Conservation (phyloP, 805 yeast genomes). For the Ogataea glucozyma region DNA sequence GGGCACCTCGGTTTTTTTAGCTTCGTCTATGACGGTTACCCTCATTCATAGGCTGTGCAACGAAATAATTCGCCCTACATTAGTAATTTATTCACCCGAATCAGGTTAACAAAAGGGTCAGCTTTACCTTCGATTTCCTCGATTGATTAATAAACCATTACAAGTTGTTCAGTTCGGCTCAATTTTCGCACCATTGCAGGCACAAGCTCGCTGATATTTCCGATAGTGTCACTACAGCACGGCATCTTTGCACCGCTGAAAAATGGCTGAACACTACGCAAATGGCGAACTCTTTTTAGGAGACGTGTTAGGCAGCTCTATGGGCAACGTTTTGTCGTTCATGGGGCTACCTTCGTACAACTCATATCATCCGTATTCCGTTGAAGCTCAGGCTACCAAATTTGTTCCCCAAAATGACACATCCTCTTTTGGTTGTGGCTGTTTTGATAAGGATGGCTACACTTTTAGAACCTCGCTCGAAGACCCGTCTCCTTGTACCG, state of each 20-base stretch:
- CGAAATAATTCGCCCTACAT: too few species aligned
- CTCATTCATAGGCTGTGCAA: too few species aligned
- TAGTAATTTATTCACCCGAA: too few species aligned
- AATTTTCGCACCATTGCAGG: too few species aligned
- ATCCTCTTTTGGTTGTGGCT: constrained; percentile 18
- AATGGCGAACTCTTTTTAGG: constrained; percentile 5
- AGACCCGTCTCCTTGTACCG: constrained; percentile 55
- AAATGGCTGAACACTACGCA: constrained; percentile 7
- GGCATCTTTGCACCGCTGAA: constrained; percentile 2
- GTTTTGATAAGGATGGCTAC: constrained; percentile 45
- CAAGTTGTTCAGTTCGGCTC: too few species aligned
- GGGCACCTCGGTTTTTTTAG: too few species aligned
- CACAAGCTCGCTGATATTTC: too few species aligned
- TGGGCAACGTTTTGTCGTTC: constrained; percentile 7
- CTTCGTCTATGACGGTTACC: too few species aligned
- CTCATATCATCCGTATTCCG: too few species aligned
- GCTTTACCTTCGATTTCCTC: too few species aligned
- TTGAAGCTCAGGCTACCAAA: not conserved
- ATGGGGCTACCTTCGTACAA: constrained; percentile 1
- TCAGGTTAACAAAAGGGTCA: too few species aligned
- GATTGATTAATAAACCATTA: too few species aligned
- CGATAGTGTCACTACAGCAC: not conserved
- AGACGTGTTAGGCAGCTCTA: constrained; percentile 7
- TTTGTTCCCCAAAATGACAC: not conserved
- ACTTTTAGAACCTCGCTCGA: constrained; percentile 41